Conservation (phyloP, 192 early-diverging fungal species). For the Gryganskiella cystojenkinii region DNA sequence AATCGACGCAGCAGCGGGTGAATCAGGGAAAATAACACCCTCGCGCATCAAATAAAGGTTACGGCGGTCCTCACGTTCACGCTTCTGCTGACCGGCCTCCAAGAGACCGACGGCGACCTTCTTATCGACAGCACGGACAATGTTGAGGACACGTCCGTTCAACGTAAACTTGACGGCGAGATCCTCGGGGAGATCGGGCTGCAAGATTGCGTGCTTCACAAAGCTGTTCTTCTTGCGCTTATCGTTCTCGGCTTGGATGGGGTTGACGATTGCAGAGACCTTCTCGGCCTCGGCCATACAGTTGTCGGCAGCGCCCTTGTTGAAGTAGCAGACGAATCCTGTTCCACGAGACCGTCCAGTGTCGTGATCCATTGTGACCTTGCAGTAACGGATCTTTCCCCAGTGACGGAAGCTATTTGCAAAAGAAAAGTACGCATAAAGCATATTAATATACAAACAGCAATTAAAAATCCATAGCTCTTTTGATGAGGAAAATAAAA, state of each 20-base stretch:
- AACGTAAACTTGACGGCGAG: slow-evolving; percentile 71
- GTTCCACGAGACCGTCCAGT: slow-evolving; percentile 92
- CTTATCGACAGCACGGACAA: slow-evolving; percentile 83
- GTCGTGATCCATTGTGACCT: slow-evolving; percentile 83
- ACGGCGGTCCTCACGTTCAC: slow-evolving; percentile 82
- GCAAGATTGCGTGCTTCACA: slow-evolving; percentile 67
- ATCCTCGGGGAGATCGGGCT: slow-evolving; percentile 67
- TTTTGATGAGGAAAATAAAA: background rate
- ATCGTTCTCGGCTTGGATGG: slow-evolving; percentile 48
- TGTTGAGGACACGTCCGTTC: slow-evolving; percentile 85
- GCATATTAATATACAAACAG: background rate
- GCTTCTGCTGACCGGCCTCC: slow-evolving; percentile 63
- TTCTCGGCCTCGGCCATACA: slow-evolving; percentile 81
- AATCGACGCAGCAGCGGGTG: slow-evolving; percentile 78
- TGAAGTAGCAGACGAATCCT: slow-evolving; percentile 92
- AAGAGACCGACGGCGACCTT: slow-evolving; percentile 73
- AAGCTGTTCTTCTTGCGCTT: slow-evolving; percentile 67
- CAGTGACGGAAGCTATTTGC: slow-evolving; percentile 77
- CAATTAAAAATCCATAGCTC: background rate
- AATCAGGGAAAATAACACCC: slow-evolving; percentile 84
- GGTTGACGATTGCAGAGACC: slow-evolving; percentile 57
- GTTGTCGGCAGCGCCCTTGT: slow-evolving; percentile 73
- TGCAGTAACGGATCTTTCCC: slow-evolving; percentile 82
- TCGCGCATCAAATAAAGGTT: slow-evolving; percentile 92
- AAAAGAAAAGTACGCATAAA: background rate